Percentiles rank a stretch among this genome's conserved stretches.
phyloP scores from a whole-genome alignment of 768 basidiomycete species.

The Suillus subluteus region DNA sequence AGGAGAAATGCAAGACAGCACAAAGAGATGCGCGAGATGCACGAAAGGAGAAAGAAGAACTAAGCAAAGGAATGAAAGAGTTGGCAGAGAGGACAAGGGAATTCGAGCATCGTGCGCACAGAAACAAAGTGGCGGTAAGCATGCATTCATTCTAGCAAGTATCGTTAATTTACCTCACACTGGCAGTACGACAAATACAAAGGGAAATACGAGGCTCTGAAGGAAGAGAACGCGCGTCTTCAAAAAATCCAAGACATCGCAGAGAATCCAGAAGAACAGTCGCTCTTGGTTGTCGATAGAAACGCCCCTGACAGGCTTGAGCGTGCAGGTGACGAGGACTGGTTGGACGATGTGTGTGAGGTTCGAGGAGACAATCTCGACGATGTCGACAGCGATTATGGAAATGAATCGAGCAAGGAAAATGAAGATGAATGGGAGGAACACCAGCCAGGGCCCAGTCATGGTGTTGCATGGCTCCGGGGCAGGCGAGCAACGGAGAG shows the following conservation, averaged over 20 bases:
- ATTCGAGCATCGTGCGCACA: constrained; percentile 26
- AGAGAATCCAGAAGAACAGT: constrained; percentile 29
- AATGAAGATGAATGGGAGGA: constrained; percentile 25
- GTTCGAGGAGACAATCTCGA: constrained; percentile 31
- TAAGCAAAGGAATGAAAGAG: not conserved
- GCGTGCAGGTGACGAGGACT: constrained; percentile 21
- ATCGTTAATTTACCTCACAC: not conserved
- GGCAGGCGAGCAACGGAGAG: constrained; percentile 3
- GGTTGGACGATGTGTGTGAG: constrained; percentile 33
- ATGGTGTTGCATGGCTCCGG: constrained; percentile 18
- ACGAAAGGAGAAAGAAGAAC: not conserved
- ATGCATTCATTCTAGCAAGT: not conserved
- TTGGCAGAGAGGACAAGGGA: constrained; percentile 23
- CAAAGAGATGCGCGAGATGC: not conserved
- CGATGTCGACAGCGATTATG: constrained; percentile 18
- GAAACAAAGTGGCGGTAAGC: constrained; percentile 28
- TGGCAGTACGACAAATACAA: constrained; percentile 26
- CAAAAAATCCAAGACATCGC: not conserved
- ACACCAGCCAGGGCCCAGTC: constrained; percentile 1
- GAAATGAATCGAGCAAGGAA: constrained; percentile 16
- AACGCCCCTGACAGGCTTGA: constrained; percentile 28
- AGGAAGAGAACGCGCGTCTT: constrained; percentile 15
- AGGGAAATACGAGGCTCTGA: constrained; percentile 31
- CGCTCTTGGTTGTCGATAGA: constrained; percentile 32
- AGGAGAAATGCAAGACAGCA: not conserved